Base-by-base conservation (phyloP, 2,329 filamentous ascomycete genomes). In the Phyllachora maydis region DNA sequence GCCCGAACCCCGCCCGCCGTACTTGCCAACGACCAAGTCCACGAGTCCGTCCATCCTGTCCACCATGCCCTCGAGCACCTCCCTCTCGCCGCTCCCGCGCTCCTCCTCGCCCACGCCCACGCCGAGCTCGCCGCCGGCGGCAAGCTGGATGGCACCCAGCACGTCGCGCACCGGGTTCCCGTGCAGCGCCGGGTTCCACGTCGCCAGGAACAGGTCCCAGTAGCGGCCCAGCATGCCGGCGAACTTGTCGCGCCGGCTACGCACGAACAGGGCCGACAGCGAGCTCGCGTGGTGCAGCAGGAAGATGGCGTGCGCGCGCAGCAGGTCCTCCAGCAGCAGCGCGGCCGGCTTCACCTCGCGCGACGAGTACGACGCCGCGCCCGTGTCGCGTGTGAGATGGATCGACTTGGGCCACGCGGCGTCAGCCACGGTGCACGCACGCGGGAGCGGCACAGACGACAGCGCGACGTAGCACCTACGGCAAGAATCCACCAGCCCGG, bases 101-200 rank as follows among this genome's bases (percentile, higher is more conserved):
- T 93, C 79, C 50, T 95, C 88, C 43, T 95, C 88, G 11, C 88
- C 88, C 1, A 95, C 88, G 0, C 88, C 88, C 21, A 93, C 66
- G 10, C 88, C 88, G 14, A 95, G 63, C 48, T 95, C 85, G 11
- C 88, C 85, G 16, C 79, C 82, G 5, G 75, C 78, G 8, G 83
- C 79, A 16, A 98, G 58, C 45, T 91, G 92, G 40, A 92, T 68
- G 5, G 78, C 82, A 8, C 73, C 68, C 38, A 81, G 82, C 4
- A 91, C 57, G 31, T 73, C 72, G 1, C 74, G 65, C 2, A 73
- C 70, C 0, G 88, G 88, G 36, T 91, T 93, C 6, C 82, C 85
- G 40, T 85, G 78, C 19, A 98, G 58, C 33, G 92, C 62, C 8
- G 95, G 75, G 35, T 85, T 81, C 88, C 88, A 98, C 1, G 68